Conservation (phyloP, 257 asterid genomes). For the Lantana camara region DNA sequence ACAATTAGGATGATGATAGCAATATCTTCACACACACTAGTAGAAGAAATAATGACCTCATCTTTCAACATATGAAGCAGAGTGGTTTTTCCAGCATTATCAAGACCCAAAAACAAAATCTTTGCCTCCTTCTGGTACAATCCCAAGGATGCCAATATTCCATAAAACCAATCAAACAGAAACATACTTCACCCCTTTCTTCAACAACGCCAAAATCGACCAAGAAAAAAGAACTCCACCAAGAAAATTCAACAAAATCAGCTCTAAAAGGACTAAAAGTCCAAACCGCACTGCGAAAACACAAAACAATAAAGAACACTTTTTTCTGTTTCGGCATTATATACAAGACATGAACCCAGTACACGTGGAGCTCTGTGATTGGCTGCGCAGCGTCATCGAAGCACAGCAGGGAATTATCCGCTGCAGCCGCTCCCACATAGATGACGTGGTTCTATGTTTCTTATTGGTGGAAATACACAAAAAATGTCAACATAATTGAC, state of each 20-base stretch:
- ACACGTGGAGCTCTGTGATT: constrained; percentile 31
- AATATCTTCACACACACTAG: background rate
- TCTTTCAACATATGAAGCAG: constrained; percentile 56
- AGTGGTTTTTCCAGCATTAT: constrained; percentile 59
- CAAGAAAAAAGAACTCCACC: constrained; percentile 12
- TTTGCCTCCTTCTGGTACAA: constrained; percentile 52
- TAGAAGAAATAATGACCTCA: constrained; percentile 30
- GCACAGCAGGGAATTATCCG: background rate
- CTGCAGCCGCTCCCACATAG: background rate
- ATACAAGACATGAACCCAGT: constrained; percentile 12
- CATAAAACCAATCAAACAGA: constrained; percentile 54
- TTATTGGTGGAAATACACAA: background rate
- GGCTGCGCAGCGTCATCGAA: constrained; percentile 31
- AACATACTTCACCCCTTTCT: constrained; percentile 32
- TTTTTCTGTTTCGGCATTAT: background rate
- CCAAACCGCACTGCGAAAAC: background rate
- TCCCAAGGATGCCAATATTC: constrained; percentile 42
- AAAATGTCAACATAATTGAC: constrained; percentile 6
- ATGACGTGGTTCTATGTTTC: background rate
- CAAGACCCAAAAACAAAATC: constrained; percentile 55
- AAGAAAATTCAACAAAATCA: constrained; percentile 7
- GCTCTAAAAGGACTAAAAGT: background rate
- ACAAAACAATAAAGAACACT: background rate
- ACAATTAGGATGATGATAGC: no score
- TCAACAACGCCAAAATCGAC: background rate